phyloP scores from a whole-genome alignment of 192 early-diverging fungal genomes.

The Umbelopsis isabellina region DNA sequence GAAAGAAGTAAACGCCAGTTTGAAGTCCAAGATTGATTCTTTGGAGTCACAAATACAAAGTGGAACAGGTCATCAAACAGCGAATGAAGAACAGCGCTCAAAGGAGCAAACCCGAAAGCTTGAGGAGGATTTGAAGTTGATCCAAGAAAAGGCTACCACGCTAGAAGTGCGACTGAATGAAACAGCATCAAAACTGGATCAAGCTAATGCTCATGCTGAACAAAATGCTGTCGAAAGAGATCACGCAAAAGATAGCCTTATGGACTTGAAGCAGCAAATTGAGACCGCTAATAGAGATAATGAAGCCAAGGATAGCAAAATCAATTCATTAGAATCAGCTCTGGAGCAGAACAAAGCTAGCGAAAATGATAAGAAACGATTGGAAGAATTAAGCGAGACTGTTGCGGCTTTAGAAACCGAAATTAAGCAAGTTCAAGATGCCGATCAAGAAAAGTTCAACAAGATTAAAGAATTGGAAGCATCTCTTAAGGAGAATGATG shows the following conservation, averaged over 20 bases:
- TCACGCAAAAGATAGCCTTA: background rate
- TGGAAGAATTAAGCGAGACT: no score
- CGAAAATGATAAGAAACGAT: no score
- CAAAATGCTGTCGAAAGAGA: background rate
- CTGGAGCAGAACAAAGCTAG: no score
- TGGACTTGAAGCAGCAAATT: background rate
- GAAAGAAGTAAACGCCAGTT: background rate
- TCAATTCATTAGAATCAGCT: no score
- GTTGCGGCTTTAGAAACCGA: no score
- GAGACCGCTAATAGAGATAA: background rate
- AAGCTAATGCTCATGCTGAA: background rate
- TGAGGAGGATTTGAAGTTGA: background rate
- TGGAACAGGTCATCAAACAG: background rate
- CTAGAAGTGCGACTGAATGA: background rate
- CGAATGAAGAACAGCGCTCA: background rate
- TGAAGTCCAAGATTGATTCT: constrained; percentile 5
- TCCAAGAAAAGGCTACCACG: no score
- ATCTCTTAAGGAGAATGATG: no score
- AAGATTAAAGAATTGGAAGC: no score
- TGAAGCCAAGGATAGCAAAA: no score
- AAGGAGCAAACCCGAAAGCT: background rate
- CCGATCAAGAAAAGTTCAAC: no score
- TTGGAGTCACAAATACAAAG: background rate
- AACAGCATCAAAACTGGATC: background rate
- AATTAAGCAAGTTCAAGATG: no score